Base-by-base conservation (phyloP, 768 basidiomycete genomes). In the Naganishia vishniacii region DNA sequence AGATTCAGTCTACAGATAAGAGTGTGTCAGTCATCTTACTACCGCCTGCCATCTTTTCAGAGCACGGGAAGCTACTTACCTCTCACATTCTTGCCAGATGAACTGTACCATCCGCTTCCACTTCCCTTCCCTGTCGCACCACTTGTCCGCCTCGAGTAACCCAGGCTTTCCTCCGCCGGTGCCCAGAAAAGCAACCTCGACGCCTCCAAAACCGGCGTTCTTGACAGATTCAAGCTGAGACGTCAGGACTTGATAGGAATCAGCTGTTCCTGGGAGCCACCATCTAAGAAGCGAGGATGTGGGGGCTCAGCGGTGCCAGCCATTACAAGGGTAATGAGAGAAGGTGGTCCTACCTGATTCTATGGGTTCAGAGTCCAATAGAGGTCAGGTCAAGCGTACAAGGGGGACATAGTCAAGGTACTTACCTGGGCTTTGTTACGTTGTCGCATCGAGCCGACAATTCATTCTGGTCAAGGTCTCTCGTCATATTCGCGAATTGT, bases 181-280 rank as follows among this genome's bases (percentile, higher is more conserved):
- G 9, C 59, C 44, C 4, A 61, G 28, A 9, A 61, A 45, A 3
- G 59, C 59, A 12, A 61, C 45, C 23, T 61, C 59, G 1, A 47
- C 59, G 11, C 59, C 59, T 29, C 59, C 59, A 23, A 61, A 61
- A 4, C 59, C 59, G 9, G 59, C 59, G 23, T 29, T 44, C 20
- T 48, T 42, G 15, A 61, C 45, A 11, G 59, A 44, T 13, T 34
- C 45, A 16, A 61, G 59, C 31, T 61, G 42, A 18, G 59, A 6
- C 12, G 37, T 61, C 7, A 61, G 44, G 2, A 13, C 28, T 15
- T 42, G 15, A 32, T 42, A 32, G 29, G 41, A 23, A 44, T 46
- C 59, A 26, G 41, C 20, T 28, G 42, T 20, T 44, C 59, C 59
- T 46, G 59, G 59, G 15, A 44, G 31, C 59, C 45, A 61, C 59